These are phyloP conservation scores for Neurospora sp. DNA, from an alignment of 495 filamentous ascomycete genomes.

Conservation along the genomic window DNA sequence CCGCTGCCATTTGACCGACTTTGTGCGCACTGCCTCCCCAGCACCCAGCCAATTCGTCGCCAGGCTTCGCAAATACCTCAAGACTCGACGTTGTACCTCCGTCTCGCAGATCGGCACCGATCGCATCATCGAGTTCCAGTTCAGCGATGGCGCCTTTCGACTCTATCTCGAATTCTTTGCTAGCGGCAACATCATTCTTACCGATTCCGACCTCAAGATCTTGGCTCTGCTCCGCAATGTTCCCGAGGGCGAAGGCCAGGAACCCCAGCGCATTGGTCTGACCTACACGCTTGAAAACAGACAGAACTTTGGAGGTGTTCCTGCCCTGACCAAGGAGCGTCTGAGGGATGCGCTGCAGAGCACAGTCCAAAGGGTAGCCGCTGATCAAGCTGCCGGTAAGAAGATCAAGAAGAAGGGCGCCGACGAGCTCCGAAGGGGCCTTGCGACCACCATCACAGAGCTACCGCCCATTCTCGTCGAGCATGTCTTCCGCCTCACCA, in stretches of 20 bases:
- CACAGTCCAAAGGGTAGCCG: constrained; percentile 43
- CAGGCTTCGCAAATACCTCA: constrained; percentile 74
- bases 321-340: constrained; percentile 61
- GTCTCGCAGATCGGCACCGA: constrained; percentile 86
- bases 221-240: constrained; percentile 75
- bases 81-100: constrained; percentile 71
- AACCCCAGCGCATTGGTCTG: constrained; percentile 65
- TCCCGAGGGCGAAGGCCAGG: constrained; percentile 56
- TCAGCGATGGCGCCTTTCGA: constrained; percentile 81
- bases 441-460: constrained; percentile 76
- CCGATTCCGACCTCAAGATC: constrained; percentile 69
- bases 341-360: constrained; percentile 59
- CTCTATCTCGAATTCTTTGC: constrained; percentile 95
- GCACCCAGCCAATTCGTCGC: constrained; percentile 76
- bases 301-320: constrained; percentile 69
- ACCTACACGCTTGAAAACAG: constrained; percentile 72
- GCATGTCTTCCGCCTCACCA: constrained; percentile 61
- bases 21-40: constrained; percentile 72
- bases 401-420: constrained; percentile 65
- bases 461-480: constrained; percentile 80
- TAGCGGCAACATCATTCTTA: constrained; percentile 81
- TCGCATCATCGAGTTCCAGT: constrained; percentile 82
- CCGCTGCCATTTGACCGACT: constrained; percentile 86
- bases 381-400: constrained; percentile 41
- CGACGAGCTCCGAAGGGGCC: constrained; percentile 64